Percentiles rank a stretch among this genome's conserved stretches.
Evolutionary conservation across 164 flowering plant species (phyloP).

Genomic region (Piper betle): DNA sequence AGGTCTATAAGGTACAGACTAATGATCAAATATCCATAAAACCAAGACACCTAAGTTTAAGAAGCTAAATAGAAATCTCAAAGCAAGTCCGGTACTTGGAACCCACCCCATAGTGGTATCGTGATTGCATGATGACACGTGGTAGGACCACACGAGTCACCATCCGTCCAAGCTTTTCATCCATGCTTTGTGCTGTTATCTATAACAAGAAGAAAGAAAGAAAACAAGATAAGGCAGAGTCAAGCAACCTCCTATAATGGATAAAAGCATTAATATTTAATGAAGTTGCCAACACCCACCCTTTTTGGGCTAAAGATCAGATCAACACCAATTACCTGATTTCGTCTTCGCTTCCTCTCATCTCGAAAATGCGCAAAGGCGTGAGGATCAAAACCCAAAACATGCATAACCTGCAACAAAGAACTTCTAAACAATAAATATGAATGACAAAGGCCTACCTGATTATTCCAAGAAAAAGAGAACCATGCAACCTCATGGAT

Average conservation of each 20-base stretch:
- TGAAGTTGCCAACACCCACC: no score
- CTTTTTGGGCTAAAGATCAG: not conserved
- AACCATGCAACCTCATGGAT: constrained; percentile 73
- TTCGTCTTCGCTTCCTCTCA: constrained; percentile 94
- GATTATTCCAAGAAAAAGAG: not conserved
- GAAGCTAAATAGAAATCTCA: not conserved
- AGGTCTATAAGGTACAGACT: constrained; percentile 45
- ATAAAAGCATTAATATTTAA: no score
- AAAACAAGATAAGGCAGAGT: no score
- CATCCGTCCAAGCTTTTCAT: constrained; percentile 87
- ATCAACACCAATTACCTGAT: constrained; percentile 34
- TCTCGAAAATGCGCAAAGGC: constrained; percentile 98
- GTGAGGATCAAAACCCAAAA: constrained; percentile 99
- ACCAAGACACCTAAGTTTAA: not conserved
- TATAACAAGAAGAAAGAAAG: constrained; percentile 5
- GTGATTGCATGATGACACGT: constrained; percentile 89
- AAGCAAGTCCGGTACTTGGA: not conserved
- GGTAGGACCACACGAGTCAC: constrained; percentile 97
- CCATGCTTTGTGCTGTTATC: constrained; percentile 79
- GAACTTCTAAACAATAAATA: constrained; percentile 7
- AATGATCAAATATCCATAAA: constrained; percentile 4
- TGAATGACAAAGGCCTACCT: not conserved
- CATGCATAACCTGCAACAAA: constrained; percentile 83
- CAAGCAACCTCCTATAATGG: no score
- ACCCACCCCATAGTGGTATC: constrained; percentile 84